A percentile compares a stretch with the other conserved stretches of the same genome.
phyloP scores from a whole-genome alignment of 2,329 filamentous ascomycete species.

The Sporothrix pallida region DNA sequence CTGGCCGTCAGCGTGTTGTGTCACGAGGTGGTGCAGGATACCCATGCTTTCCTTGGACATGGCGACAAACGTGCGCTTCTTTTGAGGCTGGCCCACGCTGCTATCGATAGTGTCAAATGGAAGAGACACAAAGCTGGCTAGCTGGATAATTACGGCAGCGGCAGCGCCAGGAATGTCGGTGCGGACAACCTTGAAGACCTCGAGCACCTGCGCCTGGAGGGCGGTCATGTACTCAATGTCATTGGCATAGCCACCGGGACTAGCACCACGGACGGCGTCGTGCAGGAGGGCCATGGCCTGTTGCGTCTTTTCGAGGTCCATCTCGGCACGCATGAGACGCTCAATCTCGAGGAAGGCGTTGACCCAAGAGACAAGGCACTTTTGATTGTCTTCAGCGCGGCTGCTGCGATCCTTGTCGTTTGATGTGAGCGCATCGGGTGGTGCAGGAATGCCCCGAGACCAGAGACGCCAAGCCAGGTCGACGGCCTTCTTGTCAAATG shows the following conservation, averaged over 20 bases:
- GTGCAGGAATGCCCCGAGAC: slow-evolving; percentile 67
- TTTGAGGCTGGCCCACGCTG: slow-evolving; percentile 36
- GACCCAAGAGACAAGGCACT: slow-evolving; percentile 84
- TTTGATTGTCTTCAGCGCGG: slow-evolving; percentile 70
- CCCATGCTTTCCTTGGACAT: slow-evolving; percentile 83
- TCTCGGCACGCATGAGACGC: slow-evolving; percentile 68
- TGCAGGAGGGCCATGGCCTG: slow-evolving; percentile 75
- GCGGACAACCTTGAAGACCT: slow-evolving; percentile 69
- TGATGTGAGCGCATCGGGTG: slow-evolving; percentile 47
- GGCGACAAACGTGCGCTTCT: slow-evolving; percentile 82
- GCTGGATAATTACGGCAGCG: slow-evolving; percentile 69
- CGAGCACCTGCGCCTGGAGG: slow-evolving; percentile 72
- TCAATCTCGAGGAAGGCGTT: slow-evolving; percentile 78
- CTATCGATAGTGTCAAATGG: slow-evolving; percentile 60
- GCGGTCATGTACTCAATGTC: slow-evolving; percentile 76
- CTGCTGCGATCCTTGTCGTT: slow-evolving; percentile 43
- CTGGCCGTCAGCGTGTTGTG: slow-evolving; percentile 63
- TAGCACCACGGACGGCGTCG: slow-evolving; percentile 72
- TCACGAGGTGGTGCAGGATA: slow-evolving; percentile 66
- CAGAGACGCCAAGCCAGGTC: slow-evolving; percentile 72
- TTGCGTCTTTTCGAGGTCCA: slow-evolving; percentile 67
- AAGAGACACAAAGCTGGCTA: slow-evolving; percentile 73
- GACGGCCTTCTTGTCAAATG: slow-evolving; percentile 59
- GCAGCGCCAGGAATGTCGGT: slow-evolving; percentile 69
- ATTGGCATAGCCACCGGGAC: slow-evolving; percentile 68